phyloP scores from a whole-genome alignment of 805 yeast species.

The Saccharomycopsis sp. region DNA sequence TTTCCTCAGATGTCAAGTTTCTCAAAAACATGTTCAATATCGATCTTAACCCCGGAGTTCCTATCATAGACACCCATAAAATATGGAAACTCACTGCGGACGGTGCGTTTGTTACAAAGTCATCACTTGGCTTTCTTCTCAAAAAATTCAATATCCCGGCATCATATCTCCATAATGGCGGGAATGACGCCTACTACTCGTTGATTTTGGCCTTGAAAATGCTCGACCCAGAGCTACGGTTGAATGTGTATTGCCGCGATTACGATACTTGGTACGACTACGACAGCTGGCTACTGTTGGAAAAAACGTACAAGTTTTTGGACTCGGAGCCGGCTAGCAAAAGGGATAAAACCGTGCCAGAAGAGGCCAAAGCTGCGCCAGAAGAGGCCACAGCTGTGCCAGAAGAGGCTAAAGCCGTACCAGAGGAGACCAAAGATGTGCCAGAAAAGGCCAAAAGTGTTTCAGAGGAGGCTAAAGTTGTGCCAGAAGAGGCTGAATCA shows the following conservation, averaged over 20 bases:
- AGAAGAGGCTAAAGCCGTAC: not conserved
- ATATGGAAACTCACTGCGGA: slow-evolving; percentile 25
- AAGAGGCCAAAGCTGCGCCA: not conserved
- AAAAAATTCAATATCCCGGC: slow-evolving; percentile 47
- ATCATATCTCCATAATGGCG: slow-evolving; percentile 61
- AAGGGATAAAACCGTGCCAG: not conserved
- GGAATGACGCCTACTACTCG: slow-evolving; percentile 65
- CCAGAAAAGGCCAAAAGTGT: not conserved
- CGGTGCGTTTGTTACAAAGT: slow-evolving; percentile 19
- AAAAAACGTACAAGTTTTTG: not conserved
- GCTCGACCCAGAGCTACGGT: slow-evolving; percentile 40
- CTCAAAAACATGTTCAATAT: slow-evolving; percentile 37
- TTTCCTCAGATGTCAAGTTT: slow-evolving; percentile 49
- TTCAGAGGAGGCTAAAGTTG: not conserved
- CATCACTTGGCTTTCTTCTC: slow-evolving; percentile 42
- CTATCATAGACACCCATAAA: slow-evolving; percentile 32
- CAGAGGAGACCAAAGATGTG: not conserved
- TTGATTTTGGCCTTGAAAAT: slow-evolving; percentile 41
- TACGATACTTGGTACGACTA: slow-evolving; percentile 10
- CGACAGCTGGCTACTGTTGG: not conserved
- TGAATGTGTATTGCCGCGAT: slow-evolving; percentile 21
- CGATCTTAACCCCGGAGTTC: slow-evolving; percentile 26
- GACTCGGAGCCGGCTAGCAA: not conserved
- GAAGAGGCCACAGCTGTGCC: not conserved
- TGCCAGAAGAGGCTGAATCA: not conserved